Conservation (phyloP, 257 asterid genomes). For the Misopates orontium region DNA sequence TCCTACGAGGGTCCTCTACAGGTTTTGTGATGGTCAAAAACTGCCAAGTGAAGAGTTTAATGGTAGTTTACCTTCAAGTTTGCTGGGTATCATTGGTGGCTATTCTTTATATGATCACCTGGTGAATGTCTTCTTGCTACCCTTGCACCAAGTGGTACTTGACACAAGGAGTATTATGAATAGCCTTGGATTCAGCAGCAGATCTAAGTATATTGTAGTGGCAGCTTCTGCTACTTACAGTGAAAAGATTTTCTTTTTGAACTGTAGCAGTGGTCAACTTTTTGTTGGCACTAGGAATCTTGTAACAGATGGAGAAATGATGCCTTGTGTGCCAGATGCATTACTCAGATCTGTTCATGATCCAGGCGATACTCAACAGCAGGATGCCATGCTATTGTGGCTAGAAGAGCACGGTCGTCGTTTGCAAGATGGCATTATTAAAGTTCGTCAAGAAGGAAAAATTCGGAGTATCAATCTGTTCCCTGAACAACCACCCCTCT, state of each 20-base stretch:
- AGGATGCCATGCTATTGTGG: constrained; percentile 88
- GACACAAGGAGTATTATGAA: constrained; percentile 44
- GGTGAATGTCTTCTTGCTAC: constrained; percentile 77
- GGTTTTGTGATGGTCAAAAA: constrained; percentile 87
- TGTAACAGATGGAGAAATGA: constrained; percentile 64
- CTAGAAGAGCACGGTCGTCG: constrained; percentile 85
- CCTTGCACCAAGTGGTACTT: constrained; percentile 52
- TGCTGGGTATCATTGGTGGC: constrained; percentile 91
- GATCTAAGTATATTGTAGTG: constrained; percentile 54
- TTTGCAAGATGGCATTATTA: constrained; percentile 58
- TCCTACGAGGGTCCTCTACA: constrained; percentile 78
- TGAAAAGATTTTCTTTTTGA: constrained; percentile 66
- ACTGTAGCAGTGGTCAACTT: constrained; percentile 81
- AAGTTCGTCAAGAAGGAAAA: constrained; percentile 55
- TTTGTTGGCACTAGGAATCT: constrained; percentile 77
- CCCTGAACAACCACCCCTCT: constrained; percentile 73
- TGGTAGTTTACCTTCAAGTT: constrained; percentile 41
- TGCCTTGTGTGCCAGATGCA: constrained; percentile 81
- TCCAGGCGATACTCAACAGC: constrained; percentile 42
- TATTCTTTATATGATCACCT: constrained; percentile 65
- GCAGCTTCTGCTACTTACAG: constrained; percentile 62
- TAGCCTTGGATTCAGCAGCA: constrained; percentile 41
- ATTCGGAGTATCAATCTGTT: constrained; percentile 63
- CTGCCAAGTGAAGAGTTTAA: constrained; percentile 35
- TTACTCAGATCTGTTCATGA: constrained; percentile 54